A percentile compares a stretch with the other conserved stretches of the same genome.
These are phyloP conservation scores for Colletotrichum gigasporum DNA, from an alignment of 2,329 filamentous ascomycete species.

Conservation along the genomic window DNA sequence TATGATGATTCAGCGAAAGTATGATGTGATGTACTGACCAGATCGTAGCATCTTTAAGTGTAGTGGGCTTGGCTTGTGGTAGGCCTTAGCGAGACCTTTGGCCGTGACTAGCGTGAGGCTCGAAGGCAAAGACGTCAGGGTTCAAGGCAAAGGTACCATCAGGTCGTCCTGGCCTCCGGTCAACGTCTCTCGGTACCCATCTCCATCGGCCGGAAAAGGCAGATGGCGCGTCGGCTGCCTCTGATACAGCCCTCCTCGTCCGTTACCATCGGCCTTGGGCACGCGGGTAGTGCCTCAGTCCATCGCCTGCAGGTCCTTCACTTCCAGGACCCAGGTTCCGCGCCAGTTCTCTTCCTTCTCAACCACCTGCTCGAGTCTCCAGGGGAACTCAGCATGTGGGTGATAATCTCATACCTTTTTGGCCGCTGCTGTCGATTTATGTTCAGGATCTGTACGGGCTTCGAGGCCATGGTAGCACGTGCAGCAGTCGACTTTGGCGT, in stretches of 20 bases:
- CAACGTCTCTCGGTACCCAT: constrained; percentile 1
- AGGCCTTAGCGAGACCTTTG: no score
- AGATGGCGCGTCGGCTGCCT: constrained; percentile 33
- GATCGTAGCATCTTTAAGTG: neutral
- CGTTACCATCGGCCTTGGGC: constrained; percentile 4
- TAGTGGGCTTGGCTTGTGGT: no score
- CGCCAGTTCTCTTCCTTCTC: constrained; percentile 36
- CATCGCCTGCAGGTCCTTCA: constrained; percentile 34
- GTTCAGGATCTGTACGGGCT: neutral
- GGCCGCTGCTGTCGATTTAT: neutral
- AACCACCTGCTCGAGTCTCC: constrained; percentile 27
- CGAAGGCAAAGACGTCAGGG: no score
- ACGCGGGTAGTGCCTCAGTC: constrained; percentile 27
- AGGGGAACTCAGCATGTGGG: constrained; percentile 30
- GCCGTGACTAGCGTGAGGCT: no score
- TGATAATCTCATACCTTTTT: constrained; percentile 5
- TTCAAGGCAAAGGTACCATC: no score
- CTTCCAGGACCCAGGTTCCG: constrained; percentile 34
- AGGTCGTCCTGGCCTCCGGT: constrained; percentile 35
- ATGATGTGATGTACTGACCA: neutral
- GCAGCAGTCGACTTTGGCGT: constrained; percentile 1
- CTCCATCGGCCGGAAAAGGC: constrained; percentile 21
- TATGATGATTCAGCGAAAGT: neutral
- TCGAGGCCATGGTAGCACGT: neutral
- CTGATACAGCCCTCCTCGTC: constrained; percentile 22